Conservation (phyloP, 1,284 basidiomycete genomes). For the Naganishia albida region DNA sequence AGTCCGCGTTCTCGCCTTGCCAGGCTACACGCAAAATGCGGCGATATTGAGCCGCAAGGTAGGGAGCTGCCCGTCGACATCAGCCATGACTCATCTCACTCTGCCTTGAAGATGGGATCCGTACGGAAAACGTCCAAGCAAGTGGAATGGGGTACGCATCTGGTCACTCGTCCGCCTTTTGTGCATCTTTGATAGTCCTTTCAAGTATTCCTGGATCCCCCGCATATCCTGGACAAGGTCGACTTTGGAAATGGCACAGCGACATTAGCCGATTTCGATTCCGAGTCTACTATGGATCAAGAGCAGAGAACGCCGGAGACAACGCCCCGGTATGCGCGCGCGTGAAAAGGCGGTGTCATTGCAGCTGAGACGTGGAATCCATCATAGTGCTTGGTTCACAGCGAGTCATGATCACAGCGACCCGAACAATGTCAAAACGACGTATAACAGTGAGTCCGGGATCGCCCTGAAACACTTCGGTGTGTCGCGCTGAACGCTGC, state of each 20-base stretch:
- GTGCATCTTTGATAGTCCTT: background rate
- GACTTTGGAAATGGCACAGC: slow-evolving; percentile 62
- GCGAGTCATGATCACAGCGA: slow-evolving; percentile 54
- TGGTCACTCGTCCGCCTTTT: background rate
- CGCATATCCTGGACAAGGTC: slow-evolving; percentile 68
- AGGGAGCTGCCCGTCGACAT: slow-evolving; percentile 37
- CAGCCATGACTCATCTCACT: slow-evolving; percentile 7
- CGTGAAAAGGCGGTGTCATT: background rate
- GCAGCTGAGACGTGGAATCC: no score
- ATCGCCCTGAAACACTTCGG: background rate
- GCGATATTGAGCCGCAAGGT: slow-evolving; percentile 77
- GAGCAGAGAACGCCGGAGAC: slow-evolving; percentile 62
- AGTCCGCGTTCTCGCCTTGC: slow-evolving; percentile 44
- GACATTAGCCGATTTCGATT: slow-evolving; percentile 60
- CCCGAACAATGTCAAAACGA: slow-evolving; percentile 55
- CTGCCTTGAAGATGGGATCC: slow-evolving; percentile 39
- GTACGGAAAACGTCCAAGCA: slow-evolving; percentile 57
- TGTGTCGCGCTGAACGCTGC: background rate
- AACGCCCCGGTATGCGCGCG: slow-evolving; percentile 55
- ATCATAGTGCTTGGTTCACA: slow-evolving; percentile 73
- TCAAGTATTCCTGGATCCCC: slow-evolving; percentile 72
- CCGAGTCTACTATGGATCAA: slow-evolving; percentile 58
- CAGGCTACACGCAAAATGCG: slow-evolving; percentile 78
- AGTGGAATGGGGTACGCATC: slow-evolving; percentile 41
- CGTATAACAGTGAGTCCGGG: slow-evolving; percentile 45